A percentile compares a stretch with the other conserved stretches of the same genome.
phyloP scores from a whole-genome alignment of 495 filamentous ascomycete species.

The Daldinia childiae region DNA sequence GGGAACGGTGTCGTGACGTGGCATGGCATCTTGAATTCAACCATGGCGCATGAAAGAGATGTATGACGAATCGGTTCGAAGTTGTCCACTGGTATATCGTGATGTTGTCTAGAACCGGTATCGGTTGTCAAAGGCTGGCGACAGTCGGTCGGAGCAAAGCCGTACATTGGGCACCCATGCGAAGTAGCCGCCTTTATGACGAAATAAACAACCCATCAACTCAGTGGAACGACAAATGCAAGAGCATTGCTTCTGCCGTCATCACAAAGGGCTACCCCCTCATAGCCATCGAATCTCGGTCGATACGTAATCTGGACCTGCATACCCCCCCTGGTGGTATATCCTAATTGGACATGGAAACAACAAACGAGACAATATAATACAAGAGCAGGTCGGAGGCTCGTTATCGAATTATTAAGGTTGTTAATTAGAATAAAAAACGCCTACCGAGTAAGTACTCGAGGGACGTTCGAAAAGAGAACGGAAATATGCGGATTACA shows the following conservation, averaged over 20 bases:
- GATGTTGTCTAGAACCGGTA: neutral
- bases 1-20: conserved; percentile 30
- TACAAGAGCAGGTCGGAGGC: conserved; percentile 38
- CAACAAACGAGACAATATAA: conserved; percentile 28
- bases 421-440: conserved; percentile 12
- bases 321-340: conserved; percentile 33
- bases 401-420: conserved; percentile 28
- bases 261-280: conserved; percentile 17
- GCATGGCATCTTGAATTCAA: conserved; percentile 33
- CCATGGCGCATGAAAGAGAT: conserved; percentile 31
- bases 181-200: conserved; percentile 6
- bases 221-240: conserved; percentile 4
- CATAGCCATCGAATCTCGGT: conserved; percentile 11
- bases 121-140: conserved; percentile 6
- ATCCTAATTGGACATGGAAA: conserved; percentile 29
- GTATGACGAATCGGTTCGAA: conserved; percentile 4
- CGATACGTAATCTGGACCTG: conserved; percentile 23
- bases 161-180: neutral
- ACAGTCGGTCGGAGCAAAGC: neutral
- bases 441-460: neutral
- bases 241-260: conserved; percentile 10
- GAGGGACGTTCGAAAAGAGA: conserved; percentile 22
- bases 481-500: conserved; percentile 9
- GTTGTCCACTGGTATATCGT: neutral
- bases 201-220: conserved; percentile 10